Evolutionary conservation across 2,329 filamentous ascomycete species (phyloP).

Genomic region (Apiospora kogelbergensis): DNA sequence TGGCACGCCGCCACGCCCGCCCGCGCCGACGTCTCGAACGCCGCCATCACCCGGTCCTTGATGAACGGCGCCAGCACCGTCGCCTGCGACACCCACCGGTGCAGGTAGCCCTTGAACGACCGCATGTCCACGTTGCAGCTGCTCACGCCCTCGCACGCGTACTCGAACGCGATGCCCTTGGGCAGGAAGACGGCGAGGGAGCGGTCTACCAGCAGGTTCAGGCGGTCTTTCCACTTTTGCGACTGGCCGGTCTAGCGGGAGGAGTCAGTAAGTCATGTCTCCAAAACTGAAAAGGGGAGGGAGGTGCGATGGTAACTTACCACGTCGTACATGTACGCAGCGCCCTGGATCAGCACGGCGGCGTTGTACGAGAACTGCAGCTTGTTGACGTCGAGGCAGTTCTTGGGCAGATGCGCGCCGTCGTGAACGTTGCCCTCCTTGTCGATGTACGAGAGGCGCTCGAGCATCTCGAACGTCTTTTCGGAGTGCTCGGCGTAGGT

Average conservation of each 20-base stretch:
- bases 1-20: constrained; percentile 51
- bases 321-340: constrained; percentile 59
- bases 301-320: constrained; percentile 23
- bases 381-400: constrained; percentile 53
- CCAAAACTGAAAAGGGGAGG: neutral
- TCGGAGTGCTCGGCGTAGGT: constrained; percentile 57
- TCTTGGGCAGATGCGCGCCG: constrained; percentile 48
- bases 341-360: constrained; percentile 52
- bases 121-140: constrained; percentile 59
- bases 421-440: constrained; percentile 59
- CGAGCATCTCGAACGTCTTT: constrained; percentile 58
- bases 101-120: constrained; percentile 57
- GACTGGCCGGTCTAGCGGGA: constrained; percentile 31
- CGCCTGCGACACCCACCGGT: constrained; percentile 51
- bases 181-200: constrained; percentile 48
- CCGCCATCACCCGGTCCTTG: constrained; percentile 41
- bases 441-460: constrained; percentile 50
- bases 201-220: constrained; percentile 45
- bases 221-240: constrained; percentile 43
- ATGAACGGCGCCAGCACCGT: constrained; percentile 51
- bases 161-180: constrained; percentile 48
- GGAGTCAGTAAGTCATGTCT: neutral
- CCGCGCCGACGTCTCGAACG: constrained; percentile 45
- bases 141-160: constrained; percentile 37
- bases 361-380: constrained; percentile 58